phyloP scores from a whole-genome alignment of 495 filamentous ascomycete genomes.

The Tuber calosporum region DNA sequence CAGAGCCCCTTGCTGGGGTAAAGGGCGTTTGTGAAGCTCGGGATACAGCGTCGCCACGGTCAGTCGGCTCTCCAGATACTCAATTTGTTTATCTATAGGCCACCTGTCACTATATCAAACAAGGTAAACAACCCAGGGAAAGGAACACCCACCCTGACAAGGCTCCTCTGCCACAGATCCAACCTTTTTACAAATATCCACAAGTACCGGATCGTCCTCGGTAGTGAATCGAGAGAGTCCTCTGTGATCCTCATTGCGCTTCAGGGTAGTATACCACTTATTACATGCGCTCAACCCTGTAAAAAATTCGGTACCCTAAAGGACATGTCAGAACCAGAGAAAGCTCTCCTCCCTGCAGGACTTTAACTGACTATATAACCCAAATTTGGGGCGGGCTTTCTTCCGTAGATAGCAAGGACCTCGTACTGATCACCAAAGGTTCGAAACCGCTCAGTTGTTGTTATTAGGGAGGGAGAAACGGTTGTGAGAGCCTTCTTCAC shows the following conservation, averaged over 20 bases:
- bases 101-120: not conserved
- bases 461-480: not conserved
- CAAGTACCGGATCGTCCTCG: not conserved
- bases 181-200: not conserved
- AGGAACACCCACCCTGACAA: not conserved
- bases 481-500: not conserved
- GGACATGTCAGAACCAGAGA: not conserved
- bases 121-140: not conserved
- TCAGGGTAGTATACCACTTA: not conserved
- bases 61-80: constrained; percentile 1
- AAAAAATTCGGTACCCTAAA: not conserved
- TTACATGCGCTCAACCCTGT: not conserved
- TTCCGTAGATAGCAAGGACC: not conserved
- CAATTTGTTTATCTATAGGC: not conserved
- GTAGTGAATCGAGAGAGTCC: not conserved
- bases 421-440: not conserved
- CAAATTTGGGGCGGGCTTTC: not conserved
- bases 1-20: not conserved
- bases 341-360: not conserved
- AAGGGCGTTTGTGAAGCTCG: not conserved
- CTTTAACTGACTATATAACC: not conserved
- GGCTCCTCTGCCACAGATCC: not conserved
- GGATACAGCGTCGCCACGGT: not conserved
- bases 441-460: not conserved
- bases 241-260: not conserved